These are phyloP conservation scores for Croton laevigatus DNA, from an alignment of 441 rosid species.

Conservation along the genomic window DNA sequence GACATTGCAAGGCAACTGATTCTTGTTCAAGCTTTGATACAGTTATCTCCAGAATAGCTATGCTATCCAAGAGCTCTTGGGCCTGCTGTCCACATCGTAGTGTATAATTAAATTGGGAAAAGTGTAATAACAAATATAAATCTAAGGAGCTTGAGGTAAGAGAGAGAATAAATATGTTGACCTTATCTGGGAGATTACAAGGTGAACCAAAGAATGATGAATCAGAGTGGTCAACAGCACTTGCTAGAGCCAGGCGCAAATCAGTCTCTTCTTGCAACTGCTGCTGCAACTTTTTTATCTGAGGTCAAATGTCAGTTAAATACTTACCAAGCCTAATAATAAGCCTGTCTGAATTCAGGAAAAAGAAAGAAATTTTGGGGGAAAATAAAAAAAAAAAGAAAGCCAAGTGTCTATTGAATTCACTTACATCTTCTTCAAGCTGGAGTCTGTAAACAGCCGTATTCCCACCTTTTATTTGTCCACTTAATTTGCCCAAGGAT, in stretches of 20 bases:
- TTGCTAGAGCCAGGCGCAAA: slow-evolving; percentile 59
- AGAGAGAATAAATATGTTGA: slow-evolving; percentile 17
- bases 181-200: slow-evolving; percentile 69
- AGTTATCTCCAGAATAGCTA: slow-evolving; percentile 66
- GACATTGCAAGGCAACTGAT: slow-evolving; percentile 58
- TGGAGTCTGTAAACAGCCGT: slow-evolving; percentile 48
- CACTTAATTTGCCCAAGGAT: slow-evolving; percentile 34
- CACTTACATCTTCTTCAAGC: slow-evolving; percentile 86
- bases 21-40: slow-evolving; percentile 87
- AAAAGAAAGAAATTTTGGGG: background rate
- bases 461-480: slow-evolving; percentile 41
- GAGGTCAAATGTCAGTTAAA: slow-evolving; percentile 11
- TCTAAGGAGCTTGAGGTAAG: slow-evolving; percentile 2
- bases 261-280: slow-evolving; percentile 78
- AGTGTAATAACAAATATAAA: slow-evolving; percentile 22
- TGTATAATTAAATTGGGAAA: slow-evolving; percentile 19
- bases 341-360: background rate
- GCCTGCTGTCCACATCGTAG: slow-evolving; percentile 43
- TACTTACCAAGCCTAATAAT: background rate
- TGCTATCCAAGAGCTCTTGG: slow-evolving; percentile 70
- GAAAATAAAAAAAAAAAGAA: too few species aligned
- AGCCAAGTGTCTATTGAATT: background rate
- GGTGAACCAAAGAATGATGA: slow-evolving; percentile 52
- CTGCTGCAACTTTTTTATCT: slow-evolving; percentile 70
- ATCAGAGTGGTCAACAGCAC: slow-evolving; percentile 60